These are phyloP conservation scores for Fusarium beomiforme DNA, from an alignment of 2,329 filamentous ascomycete species.

Conservation along the genomic window DNA sequence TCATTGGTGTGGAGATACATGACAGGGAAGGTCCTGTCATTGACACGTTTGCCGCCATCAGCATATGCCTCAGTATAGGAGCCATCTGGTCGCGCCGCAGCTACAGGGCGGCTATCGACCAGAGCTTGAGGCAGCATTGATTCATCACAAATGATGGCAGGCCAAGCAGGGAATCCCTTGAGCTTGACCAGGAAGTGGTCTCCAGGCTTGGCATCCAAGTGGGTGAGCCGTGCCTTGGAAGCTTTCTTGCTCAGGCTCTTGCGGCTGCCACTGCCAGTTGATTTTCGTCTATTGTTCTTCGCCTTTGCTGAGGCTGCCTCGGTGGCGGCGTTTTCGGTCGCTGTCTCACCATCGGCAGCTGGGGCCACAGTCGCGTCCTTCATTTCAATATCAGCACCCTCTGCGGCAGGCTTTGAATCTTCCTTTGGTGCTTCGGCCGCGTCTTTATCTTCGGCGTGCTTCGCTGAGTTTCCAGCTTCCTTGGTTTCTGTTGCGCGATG, in stretches of 20 bases:
- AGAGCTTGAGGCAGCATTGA: constrained; percentile 88
- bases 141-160: constrained; percentile 92
- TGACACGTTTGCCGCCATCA: constrained; percentile 85
- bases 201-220: constrained; percentile 86
- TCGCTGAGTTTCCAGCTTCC: constrained; percentile 43
- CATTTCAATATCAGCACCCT: constrained; percentile 64
- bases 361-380: constrained; percentile 49
- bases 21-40: constrained; percentile 88
- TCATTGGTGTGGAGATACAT: constrained; percentile 97
- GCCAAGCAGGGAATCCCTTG: constrained; percentile 95
- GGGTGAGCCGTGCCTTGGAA: constrained; percentile 75
- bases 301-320: constrained; percentile 47
- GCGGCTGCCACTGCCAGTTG: constrained; percentile 72
- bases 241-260: constrained; percentile 90
- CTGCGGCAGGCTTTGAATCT: constrained; percentile 38
- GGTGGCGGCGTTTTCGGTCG: constrained; percentile 38
- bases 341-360: constrained; percentile 41
- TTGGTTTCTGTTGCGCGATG: constrained; percentile 42
- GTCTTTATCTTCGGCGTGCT: constrained; percentile 41
- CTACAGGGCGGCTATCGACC: constrained; percentile 82
- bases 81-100: constrained; percentile 82
- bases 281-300: constrained; percentile 76
- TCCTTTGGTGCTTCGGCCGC: constrained; percentile 44
- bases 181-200: constrained; percentile 93
- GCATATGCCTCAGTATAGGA: constrained; percentile 87